Conservation (phyloP, 2,329 filamentous ascomycete genomes). For the Neonectria magnoliae region DNA sequence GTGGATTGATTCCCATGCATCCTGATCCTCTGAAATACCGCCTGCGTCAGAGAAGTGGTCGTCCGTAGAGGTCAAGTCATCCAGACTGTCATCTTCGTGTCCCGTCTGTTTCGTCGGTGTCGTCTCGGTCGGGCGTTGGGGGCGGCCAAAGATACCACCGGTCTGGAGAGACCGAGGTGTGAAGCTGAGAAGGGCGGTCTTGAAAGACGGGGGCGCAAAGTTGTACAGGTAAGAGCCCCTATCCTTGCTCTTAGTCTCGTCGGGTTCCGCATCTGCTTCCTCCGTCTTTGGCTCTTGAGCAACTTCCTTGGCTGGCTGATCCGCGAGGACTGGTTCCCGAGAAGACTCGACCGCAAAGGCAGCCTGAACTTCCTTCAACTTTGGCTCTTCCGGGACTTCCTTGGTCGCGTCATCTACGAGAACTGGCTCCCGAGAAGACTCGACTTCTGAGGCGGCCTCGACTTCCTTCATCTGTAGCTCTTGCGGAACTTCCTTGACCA, state of each 20-base stretch:
- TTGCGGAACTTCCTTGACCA: not conserved
- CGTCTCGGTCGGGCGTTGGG: constrained; percentile 38
- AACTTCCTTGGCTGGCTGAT: constrained; percentile 4
- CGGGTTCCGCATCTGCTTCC: constrained; percentile 39
- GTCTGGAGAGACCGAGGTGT: constrained; percentile 32
- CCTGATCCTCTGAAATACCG: constrained; percentile 33
- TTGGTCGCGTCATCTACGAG: not conserved
- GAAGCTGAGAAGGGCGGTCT: constrained; percentile 34
- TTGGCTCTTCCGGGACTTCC: not conserved
- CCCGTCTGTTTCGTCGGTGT: constrained; percentile 38
- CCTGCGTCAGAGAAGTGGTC: constrained; percentile 51
- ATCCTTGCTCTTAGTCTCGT: constrained; percentile 55
- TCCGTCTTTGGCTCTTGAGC: not conserved
- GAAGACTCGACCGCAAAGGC: not conserved
- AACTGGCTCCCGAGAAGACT: constrained; percentile 8
- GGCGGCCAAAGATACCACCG: constrained; percentile 33
- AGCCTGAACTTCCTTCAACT: not conserved
- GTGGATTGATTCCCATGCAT: constrained; percentile 19
- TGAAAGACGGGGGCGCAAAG: constrained; percentile 49
- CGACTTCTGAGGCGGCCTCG: not conserved
- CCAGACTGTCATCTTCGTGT: constrained; percentile 34
- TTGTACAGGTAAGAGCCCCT: constrained; percentile 55
- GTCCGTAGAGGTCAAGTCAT: constrained; percentile 48
- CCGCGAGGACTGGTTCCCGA: constrained; percentile 2
- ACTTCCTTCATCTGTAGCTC: not conserved